phyloP scores from a whole-genome alignment of 495 filamentous ascomycete genomes.

The Podospora bellae-mahoneyi region DNA sequence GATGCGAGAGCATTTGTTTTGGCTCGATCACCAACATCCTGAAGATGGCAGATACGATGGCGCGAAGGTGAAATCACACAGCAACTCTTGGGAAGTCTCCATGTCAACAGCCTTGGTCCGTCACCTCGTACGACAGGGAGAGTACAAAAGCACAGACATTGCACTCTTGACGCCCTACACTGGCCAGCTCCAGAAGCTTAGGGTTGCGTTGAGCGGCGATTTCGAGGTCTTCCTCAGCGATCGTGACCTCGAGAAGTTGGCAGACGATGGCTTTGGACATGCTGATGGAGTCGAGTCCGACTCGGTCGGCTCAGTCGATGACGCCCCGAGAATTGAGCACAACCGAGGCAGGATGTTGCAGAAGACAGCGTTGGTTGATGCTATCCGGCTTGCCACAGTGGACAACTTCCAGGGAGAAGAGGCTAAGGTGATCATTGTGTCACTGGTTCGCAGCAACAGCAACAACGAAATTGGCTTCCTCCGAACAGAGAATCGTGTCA shows the following conservation, averaged over 20 bases:
- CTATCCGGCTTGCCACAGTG: constrained; percentile 71
- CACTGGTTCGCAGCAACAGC: constrained; percentile 70
- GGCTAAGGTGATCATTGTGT: constrained; percentile 77
- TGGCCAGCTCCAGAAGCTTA: constrained; percentile 65
- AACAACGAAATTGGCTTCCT: constrained; percentile 64
- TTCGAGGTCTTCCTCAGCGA: constrained; percentile 67
- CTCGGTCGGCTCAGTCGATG: too few species aligned
- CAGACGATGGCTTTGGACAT: constrained; percentile 43
- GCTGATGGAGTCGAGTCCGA: neutral
- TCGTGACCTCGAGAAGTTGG: constrained; percentile 60
- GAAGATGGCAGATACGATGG: constrained; percentile 51
- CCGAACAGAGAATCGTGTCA: constrained; percentile 72
- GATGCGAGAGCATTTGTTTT: constrained; percentile 65
- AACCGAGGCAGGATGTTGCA: constrained; percentile 9
- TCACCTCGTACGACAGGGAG: constrained; percentile 69
- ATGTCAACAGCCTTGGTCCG: constrained; percentile 63
- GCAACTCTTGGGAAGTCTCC: constrained; percentile 65
- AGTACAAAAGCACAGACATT: constrained; percentile 63
- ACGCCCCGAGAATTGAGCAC: too few species aligned
- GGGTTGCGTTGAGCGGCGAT: constrained; percentile 44
- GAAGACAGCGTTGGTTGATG: constrained; percentile 56
- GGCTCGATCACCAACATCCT: constrained; percentile 62
- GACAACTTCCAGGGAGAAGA: constrained; percentile 87
- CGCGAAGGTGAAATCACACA: constrained; percentile 53
- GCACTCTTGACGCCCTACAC: constrained; percentile 76